A percentile compares a stretch with the other conserved stretches of the same genome.
phyloP scores from a whole-genome alignment of 345 rosid species.

The Ceriops decandra region DNA sequence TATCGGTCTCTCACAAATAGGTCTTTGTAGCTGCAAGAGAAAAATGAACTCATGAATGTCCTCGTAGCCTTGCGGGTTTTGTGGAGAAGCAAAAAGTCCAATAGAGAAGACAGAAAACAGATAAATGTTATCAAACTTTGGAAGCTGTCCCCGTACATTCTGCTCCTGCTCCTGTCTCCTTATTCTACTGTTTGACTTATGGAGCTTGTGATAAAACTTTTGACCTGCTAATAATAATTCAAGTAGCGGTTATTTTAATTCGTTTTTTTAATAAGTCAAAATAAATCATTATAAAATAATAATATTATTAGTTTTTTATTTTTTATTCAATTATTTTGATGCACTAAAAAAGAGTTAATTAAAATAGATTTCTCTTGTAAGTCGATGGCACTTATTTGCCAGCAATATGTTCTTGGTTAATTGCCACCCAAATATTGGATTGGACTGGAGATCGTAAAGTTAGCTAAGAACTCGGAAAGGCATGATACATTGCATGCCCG shows the following conservation, averaged over 20 bases:
- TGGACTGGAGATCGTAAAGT: not conserved
- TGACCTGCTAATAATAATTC: not conserved
- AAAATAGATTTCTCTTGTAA: not conserved
- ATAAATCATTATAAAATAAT: too few relatives aligned
- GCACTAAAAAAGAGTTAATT: too few relatives aligned
- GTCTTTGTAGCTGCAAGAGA: conserved; percentile 17
- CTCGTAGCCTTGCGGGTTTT: conserved; percentile 12
- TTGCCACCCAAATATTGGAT: conserved; percentile 4
- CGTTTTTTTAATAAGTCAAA: too few relatives aligned
- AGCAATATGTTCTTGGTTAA: conserved; percentile 2
- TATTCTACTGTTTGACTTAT: conserved; percentile 25
- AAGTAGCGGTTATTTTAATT: too few relatives aligned
- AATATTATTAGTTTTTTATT: too few relatives aligned
- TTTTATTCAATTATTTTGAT: too few relatives aligned
- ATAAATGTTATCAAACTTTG: conserved; percentile 21
- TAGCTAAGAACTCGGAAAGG: conserved; percentile 9
- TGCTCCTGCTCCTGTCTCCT: conserved; percentile 57
- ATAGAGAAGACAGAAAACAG: conserved; percentile 27
- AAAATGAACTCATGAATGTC: conserved; percentile 15
- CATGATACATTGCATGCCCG: conserved; percentile 18
- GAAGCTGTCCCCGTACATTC: conserved; percentile 39
- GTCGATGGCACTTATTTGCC: conserved; percentile 26
- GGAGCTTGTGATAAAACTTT: conserved; percentile 25
- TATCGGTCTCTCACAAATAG: conserved; percentile 41
- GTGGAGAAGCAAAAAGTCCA: conserved; percentile 19